Conservation (phyloP, 2,329 filamentous ascomycete species). For the Calonectria henricotiae region DNA sequence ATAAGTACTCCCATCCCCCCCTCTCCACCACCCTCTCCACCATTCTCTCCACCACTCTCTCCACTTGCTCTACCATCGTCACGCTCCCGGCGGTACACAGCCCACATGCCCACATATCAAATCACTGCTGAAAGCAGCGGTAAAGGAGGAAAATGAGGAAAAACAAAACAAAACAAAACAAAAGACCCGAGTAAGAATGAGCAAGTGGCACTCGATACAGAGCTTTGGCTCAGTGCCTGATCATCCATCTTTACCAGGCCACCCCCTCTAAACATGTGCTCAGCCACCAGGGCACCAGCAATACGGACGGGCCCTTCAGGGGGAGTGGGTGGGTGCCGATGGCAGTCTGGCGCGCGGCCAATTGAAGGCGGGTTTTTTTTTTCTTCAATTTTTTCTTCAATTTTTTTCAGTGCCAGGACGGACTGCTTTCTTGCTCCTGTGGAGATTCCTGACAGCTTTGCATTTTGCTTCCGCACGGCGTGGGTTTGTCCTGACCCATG, state of each 20-base stretch:
- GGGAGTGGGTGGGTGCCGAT: background rate
- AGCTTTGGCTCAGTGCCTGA: background rate
- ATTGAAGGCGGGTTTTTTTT: background rate
- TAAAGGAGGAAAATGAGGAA: background rate
- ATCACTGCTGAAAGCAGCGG: constrained; percentile 9
- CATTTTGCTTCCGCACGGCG: constrained; percentile 2
- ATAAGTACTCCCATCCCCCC: constrained; percentile 16
- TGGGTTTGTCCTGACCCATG: constrained; percentile 3
- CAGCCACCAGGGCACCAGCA: constrained; percentile 29
- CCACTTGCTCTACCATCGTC: constrained; percentile 18
- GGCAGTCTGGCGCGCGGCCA: too few relatives aligned
- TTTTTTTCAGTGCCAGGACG: background rate
- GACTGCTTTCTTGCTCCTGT: constrained; percentile 6
- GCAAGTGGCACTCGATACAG: background rate
- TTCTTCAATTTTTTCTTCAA: too few relatives aligned
- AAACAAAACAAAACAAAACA: background rate
- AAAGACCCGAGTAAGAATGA: background rate
- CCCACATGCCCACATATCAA: constrained; percentile 12
- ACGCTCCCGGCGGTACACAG: constrained; percentile 18
- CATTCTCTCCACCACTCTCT: constrained; percentile 6
- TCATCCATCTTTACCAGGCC: constrained; percentile 7
- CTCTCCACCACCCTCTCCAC: constrained; percentile 22
- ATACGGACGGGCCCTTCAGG: constrained; percentile 6
- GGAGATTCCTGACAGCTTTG: constrained; percentile 19
- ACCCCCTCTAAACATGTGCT: constrained; percentile 18